Evolutionary conservation across 2,329 filamentous ascomycete genomes (phyloP), one percentile per base, ranked within the genome.

Genomic region (Aureobasidium lini): DNA sequence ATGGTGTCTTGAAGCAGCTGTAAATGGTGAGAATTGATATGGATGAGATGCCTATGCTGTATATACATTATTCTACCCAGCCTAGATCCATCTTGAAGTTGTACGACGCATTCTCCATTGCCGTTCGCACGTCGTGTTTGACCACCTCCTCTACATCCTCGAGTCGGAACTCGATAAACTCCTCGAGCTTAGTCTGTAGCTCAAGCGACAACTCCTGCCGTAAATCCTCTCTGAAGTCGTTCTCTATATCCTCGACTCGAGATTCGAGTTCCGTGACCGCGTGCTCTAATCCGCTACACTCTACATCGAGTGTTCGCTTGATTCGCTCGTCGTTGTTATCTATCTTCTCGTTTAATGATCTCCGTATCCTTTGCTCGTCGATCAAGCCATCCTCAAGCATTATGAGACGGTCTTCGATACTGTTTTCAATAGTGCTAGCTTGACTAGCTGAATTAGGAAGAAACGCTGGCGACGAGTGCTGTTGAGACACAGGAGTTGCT

Each of bases 341-440:
- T 4, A 56, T 1, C 13, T 46, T 44, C 16, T 36, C 31, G 2
- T 16, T 13, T 15, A 56, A 9, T 4, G 11, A 9, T 18, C 16
- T 15, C 6, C 16, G 31, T 18, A n/a, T 29, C 4, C 36, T 44
- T 11, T 54, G 50, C 31, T 54, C 50, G 5, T 44, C 28, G 4
- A 36, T 7, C 8, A 56, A 8, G 10, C 13, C 29, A n/a, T 56
- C 40, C 23, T 56, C 40, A 9, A 56, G 5, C 31, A 44, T 44
- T 4, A 46, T 10, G 2, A 56, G 16, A 13, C 40, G 52, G 7
- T 56, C 52, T 15, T 56, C 40, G 29, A 31, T n/a, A 8, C 16
- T 36, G 31, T 44, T 46, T 9, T 56, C 52, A 10, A 56, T 31
- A 9, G 52, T 56, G 40, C 52, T 56, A 16, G 52, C 52, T 16